Percentiles rank a stretch among this genome's conserved stretches.
phyloP scores from a whole-genome alignment of 1,139 yeast species.

The Magnusiomyces magnusii region DNA sequence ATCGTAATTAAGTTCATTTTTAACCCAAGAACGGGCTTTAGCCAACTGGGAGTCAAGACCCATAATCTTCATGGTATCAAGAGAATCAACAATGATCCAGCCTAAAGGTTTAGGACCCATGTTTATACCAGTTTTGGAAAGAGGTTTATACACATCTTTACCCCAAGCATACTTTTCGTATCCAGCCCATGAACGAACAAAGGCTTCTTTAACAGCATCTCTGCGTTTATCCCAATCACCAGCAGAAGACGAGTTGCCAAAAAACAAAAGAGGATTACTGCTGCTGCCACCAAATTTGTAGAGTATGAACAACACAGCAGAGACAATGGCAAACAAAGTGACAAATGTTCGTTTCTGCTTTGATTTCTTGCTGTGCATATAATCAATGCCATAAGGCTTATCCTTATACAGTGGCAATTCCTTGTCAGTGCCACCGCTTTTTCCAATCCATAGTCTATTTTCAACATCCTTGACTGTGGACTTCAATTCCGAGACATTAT shows the following conservation, averaged over 20 bases:
- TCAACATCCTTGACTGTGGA: conserved; percentile 14
- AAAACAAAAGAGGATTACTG: too few species aligned
- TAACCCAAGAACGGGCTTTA: conserved; percentile 70
- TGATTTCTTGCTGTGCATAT: conserved; percentile 8
- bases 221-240: conserved; percentile 47
- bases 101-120: conserved; percentile 85
- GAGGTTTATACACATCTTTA: conserved; percentile 57
- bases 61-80: conserved; percentile 83
- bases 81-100: conserved; percentile 88
- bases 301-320: not conserved
- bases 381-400: conserved; percentile 27
- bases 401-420: conserved; percentile 33
- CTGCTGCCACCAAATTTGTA: not conserved
- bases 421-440: conserved; percentile 6
- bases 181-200: conserved; percentile 71
- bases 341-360: conserved; percentile 13
- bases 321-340: not conserved
- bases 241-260: too few species aligned
- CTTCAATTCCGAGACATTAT: conserved; percentile 10
- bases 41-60: conserved; percentile 57
- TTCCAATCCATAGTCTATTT: conserved; percentile 13
- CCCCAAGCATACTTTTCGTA: conserved; percentile 84
- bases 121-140: conserved; percentile 54
- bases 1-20: conserved; percentile 47
- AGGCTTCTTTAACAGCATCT: conserved; percentile 53